phyloP scores from a whole-genome alignment of 441 rosid genomes.

The Bocquillonia castaneifolia region DNA sequence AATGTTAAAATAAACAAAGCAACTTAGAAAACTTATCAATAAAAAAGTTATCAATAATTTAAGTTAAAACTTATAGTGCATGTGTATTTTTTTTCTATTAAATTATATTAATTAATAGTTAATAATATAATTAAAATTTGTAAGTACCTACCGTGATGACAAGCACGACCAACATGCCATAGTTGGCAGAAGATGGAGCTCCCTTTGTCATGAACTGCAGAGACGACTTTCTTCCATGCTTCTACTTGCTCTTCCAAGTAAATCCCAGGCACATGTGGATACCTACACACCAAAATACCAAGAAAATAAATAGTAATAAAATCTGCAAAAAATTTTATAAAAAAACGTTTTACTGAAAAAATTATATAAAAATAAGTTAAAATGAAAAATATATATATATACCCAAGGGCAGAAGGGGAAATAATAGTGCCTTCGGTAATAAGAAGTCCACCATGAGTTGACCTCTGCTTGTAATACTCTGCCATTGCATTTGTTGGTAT shows the following conservation, averaged over 20 bases:
- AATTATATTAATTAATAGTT: too few species aligned
- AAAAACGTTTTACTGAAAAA: too few species aligned
- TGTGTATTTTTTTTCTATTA: too few species aligned
- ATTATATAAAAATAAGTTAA: neutral
- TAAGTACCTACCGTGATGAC: conserved; percentile 72
- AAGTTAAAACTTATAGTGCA: too few species aligned
- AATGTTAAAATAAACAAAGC: too few species aligned
- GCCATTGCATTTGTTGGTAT: conserved; percentile 54
- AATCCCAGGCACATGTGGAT: conserved; percentile 87
- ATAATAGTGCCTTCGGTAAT: conserved; percentile 68
- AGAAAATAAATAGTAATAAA: too few species aligned
- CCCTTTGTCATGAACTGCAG: conserved; percentile 72
- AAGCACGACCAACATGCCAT: conserved; percentile 95
- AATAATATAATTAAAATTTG: too few species aligned
- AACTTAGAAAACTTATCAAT: too few species aligned
- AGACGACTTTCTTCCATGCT: conserved; percentile 74
- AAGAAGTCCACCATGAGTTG: conserved; percentile 75
- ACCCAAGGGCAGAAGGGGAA: conserved; percentile 69
- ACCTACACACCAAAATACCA: too few species aligned
- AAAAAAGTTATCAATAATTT: too few species aligned
- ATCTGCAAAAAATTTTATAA: too few species aligned
- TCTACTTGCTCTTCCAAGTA: conserved; percentile 69
- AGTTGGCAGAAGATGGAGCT: conserved; percentile 74
- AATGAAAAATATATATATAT: too few species aligned
- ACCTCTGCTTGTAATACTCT: conserved; percentile 69